Evolutionary conservation across 805 yeast genomes (phyloP).

Genomic region (Metschnikowia dekortorum): DNA sequence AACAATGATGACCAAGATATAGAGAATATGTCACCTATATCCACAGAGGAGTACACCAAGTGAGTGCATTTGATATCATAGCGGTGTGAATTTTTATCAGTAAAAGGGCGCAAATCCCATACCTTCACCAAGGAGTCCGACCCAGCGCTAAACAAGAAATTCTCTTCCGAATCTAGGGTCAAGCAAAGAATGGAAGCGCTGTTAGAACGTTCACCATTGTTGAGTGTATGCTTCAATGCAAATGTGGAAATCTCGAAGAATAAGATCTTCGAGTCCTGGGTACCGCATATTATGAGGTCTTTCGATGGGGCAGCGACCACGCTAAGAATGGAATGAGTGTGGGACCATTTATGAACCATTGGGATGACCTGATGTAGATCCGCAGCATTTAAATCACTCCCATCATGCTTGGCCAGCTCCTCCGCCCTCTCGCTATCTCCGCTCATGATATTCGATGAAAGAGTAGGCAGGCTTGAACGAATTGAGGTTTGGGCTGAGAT

Average conservation of each 20-base stretch:
- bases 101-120: conserved; percentile 57
- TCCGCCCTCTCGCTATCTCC: background rate
- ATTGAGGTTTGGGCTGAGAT: conserved; percentile 20
- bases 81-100: conserved; percentile 9
- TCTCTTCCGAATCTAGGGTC: conserved; percentile 49
- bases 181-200: conserved; percentile 73
- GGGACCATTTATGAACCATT: conserved; percentile 67
- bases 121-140: conserved; percentile 85
- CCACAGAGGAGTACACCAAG: conserved; percentile 77
- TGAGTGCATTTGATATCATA: conserved; percentile 39
- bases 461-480: conserved; percentile 20
- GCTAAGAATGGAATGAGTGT: conserved; percentile 67
- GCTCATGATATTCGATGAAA: background rate
- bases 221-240: conserved; percentile 46
- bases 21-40: conserved; percentile 91
- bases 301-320: conserved; percentile 56
- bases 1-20: conserved; percentile 60
- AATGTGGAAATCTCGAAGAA: conserved; percentile 66
- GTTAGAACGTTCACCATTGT: conserved; percentile 47
- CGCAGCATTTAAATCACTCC: background rate
- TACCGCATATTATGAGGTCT: conserved; percentile 75
- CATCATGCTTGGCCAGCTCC: background rate
- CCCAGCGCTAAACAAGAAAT: conserved; percentile 74
- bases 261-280: conserved; percentile 77
- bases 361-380: conserved; percentile 14